These are phyloP conservation scores for Starmera caribaea DNA, from an alignment of 805 yeast genomes.

Conservation along the genomic window DNA sequence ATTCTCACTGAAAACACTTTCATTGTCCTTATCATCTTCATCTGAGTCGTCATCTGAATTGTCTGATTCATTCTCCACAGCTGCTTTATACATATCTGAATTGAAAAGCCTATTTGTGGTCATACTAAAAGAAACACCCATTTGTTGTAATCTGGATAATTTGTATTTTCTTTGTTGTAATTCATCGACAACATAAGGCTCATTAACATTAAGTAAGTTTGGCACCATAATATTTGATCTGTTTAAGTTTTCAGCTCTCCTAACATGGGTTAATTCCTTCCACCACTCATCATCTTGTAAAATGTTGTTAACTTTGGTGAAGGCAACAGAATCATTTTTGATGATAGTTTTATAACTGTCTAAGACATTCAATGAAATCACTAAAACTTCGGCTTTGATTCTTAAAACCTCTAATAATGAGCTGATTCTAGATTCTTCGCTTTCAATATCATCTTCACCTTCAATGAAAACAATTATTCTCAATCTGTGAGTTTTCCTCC, in stretches of 20 bases:
- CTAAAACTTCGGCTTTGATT: slow-evolving; percentile 74
- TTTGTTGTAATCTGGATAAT: slow-evolving; percentile 58
- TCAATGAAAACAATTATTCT: slow-evolving; percentile 91
- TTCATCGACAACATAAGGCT: slow-evolving; percentile 14
- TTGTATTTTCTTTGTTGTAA: slow-evolving; percentile 22
- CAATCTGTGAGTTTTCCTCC: slow-evolving; percentile 70
- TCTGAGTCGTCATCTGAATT: slow-evolving; percentile 18
- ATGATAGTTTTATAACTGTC: slow-evolving; percentile 66
- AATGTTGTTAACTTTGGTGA: slow-evolving; percentile 37
- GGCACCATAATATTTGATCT: slow-evolving; percentile 21
- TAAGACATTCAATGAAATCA: slow-evolving; percentile 53
- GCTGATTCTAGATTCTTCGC: slow-evolving; percentile 54
- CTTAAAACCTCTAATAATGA: slow-evolving; percentile 67
- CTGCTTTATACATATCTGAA: slow-evolving; percentile 15
- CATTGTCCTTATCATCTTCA: slow-evolving; percentile 20
- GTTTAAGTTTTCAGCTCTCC: slow-evolving; percentile 25
- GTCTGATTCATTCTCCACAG: slow-evolving; percentile 19
- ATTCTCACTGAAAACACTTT: slow-evolving; percentile 12
- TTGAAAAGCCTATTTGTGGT: slow-evolving; percentile 44
- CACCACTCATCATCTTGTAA: slow-evolving; percentile 79
- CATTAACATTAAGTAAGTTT: slow-evolving; percentile 24
- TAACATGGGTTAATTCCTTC: slow-evolving; percentile 53
- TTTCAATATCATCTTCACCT: slow-evolving; percentile 52
- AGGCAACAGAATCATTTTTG: slow-evolving; percentile 44
- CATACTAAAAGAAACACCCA: slow-evolving; percentile 76